A percentile compares a stretch with the other conserved stretches of the same genome.
Evolutionary conservation across 495 filamentous ascomycete genomes (phyloP).

Genomic region (Xylaria venustula): DNA sequence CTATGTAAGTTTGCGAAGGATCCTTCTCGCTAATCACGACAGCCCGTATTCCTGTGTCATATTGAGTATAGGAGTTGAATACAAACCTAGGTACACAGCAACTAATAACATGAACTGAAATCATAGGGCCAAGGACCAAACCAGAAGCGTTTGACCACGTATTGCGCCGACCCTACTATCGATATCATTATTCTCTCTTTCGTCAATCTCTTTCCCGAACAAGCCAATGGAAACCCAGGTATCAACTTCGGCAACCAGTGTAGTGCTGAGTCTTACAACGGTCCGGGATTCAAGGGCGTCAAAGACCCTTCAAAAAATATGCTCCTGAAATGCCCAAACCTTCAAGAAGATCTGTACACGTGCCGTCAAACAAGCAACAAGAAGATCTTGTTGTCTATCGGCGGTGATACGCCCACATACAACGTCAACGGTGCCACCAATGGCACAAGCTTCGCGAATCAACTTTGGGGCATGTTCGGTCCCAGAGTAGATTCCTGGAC

Average conservation of each 20-base stretch:
- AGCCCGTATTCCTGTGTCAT: too few relatives aligned
- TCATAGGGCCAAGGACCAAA: conserved; percentile 45
- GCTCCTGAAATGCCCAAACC: conserved; percentile 33
- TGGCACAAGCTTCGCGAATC: conserved; percentile 58
- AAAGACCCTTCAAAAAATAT: conserved; percentile 23
- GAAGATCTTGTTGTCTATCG: conserved; percentile 64
- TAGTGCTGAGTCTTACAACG: conserved; percentile 36
- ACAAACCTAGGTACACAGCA: not conserved
- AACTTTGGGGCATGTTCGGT: conserved; percentile 65
- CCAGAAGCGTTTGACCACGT: conserved; percentile 48
- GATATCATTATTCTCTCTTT: conserved; percentile 71
- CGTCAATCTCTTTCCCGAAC: conserved; percentile 61
- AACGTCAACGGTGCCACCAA: conserved; percentile 38
- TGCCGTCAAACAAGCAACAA: conserved; percentile 52
- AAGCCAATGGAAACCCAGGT: conserved; percentile 53
- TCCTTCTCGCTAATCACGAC: too few relatives aligned
- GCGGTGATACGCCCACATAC: conserved; percentile 53
- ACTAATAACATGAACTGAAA: conserved; percentile 3
- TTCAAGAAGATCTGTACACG: conserved; percentile 47
- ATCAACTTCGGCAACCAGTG: conserved; percentile 69
- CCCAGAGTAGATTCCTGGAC: conserved; percentile 43
- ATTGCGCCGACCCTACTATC: conserved; percentile 56
- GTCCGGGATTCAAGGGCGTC: conserved; percentile 31
- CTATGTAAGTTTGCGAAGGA: conserved; percentile 42
- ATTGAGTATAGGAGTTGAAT: too few relatives aligned